Conservation (phyloP, 2,329 filamentous ascomycete species). For the Phoma sp. region DNA sequence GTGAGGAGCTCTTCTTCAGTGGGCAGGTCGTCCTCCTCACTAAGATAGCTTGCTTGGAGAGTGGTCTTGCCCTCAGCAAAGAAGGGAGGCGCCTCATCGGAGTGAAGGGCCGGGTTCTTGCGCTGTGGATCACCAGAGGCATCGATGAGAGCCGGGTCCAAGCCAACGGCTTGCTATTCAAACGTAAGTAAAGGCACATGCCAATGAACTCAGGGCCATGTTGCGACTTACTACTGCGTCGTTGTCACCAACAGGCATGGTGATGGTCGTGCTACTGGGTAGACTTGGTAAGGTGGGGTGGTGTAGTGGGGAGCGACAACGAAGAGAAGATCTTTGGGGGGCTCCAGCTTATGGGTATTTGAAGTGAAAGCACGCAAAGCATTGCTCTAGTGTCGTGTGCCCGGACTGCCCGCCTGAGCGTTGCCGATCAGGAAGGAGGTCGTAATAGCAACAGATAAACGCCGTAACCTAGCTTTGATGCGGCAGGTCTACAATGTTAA, state of each 20-base stretch:
- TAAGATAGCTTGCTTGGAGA: constrained; percentile 41
- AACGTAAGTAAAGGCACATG: constrained; percentile 18
- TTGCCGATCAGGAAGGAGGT: constrained; percentile 26
- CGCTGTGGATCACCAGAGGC: constrained; percentile 46
- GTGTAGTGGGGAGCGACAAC: constrained; percentile 21
- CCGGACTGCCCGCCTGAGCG: constrained; percentile 16
- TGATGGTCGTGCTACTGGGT: constrained; percentile 24
- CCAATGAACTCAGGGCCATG: neutral
- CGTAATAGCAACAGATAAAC: constrained; percentile 23
- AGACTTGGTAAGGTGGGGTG: constrained; percentile 12
- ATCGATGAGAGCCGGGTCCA: constrained; percentile 45
- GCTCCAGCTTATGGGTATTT: constrained; percentile 15
- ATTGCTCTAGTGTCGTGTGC: constrained; percentile 18
- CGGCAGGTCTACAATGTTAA: constrained; percentile 30
- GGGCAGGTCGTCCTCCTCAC: constrained; percentile 36
- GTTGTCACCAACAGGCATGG: constrained; percentile 37
- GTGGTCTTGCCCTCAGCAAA: constrained; percentile 49
- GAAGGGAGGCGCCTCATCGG: constrained; percentile 37
- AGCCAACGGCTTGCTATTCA: constrained; percentile 35
- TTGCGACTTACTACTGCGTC: constrained; percentile 32
- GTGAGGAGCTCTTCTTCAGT: constrained; percentile 46
- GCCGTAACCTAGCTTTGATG: constrained; percentile 16
- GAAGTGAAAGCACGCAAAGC: constrained; percentile 22
- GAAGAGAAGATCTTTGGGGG: constrained; percentile 22
- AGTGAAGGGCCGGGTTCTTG: constrained; percentile 37